Evolutionary conservation across 495 filamentous ascomycete species (phyloP).

Genomic region (Xylaria bambusicola): DNA sequence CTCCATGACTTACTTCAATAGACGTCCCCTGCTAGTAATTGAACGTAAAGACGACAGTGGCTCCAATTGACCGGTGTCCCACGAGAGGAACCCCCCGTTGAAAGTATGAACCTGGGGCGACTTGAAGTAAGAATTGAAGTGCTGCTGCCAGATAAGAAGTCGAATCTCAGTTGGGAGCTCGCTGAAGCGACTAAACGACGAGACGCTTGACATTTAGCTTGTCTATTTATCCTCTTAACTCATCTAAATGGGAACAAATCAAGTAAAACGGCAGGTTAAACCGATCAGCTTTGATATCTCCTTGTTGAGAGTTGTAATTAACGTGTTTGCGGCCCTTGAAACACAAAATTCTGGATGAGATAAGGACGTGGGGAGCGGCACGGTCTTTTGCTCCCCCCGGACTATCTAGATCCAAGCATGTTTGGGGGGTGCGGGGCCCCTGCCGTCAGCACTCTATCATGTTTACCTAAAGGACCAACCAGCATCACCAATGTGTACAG

Average conservation of each 20-base stretch:
- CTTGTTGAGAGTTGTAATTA: no score
- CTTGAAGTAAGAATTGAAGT: conserved; percentile 9
- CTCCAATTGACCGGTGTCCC: neutral
- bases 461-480: no score
- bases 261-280: neutral
- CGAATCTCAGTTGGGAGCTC: conserved; percentile 12
- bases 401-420: no score
- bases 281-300: no score
- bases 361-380: no score
- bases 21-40: conserved; percentile 2
- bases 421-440: neutral
- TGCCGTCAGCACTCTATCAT: conserved; percentile 11
- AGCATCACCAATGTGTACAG: no score
- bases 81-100: conserved; percentile 11
- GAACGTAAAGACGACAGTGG: conserved; percentile 5
- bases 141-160: conserved; percentile 10
- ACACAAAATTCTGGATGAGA: no score
- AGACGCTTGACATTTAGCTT: neutral
- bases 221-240: neutral
- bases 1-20: conserved; percentile 9
- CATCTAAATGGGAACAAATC: neutral
- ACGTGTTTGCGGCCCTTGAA: no score
- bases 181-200: conserved; percentile 8
- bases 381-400: no score
- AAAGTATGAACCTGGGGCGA: neutral